Evolutionary conservation across 176 grass and related monocot species (phyloP), one percentile per base, ranked within the genome.

Genomic region (Tuctoria greenei): DNA sequence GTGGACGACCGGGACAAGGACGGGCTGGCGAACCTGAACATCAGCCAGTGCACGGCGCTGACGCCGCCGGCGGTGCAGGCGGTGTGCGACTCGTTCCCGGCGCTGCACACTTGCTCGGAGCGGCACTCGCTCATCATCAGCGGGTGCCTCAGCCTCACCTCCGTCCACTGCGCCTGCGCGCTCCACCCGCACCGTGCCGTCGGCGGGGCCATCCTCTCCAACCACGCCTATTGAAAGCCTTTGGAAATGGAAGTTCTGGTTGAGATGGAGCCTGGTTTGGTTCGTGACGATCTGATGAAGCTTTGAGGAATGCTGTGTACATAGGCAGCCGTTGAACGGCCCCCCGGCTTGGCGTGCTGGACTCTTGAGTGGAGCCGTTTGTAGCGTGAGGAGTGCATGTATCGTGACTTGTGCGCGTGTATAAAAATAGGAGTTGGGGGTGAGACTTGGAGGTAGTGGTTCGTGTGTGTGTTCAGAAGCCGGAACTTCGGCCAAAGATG

Each of bases 61-160:
- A 96, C 93, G 17, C 93, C 93, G 7, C 93, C 89, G 0, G 93
- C 93, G 3, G 93, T 96, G 26, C 93, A 96, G 81, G 89, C 93
- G 0, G 81, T 96, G 66, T 96, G 93, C 13, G 93, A 92, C 79
- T 92, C 93, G 21, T 96, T 92, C 65, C 93, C 93, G 8, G 89
- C 84, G 23, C 76, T 96, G 52, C 93, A 96, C 82, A 96, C 93
- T 0, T 96, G 93, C 80, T 74, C 93, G 7, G 89, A 86, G 38
- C 74, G 89, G 46, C 93, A 96, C 81, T 96, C 93, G 1, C 90
- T 96, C 64, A 96, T 78, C 73, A 96, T 96, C 75, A 96, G 93
- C 42, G 93, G 93, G 46, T 96, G 93, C 78, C 89, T 96, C 57
- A 96, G 86, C 81, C 89, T 96, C 67, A 96, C 93, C 10, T 85